A percentile compares a stretch with the other conserved stretches of the same genome.
phyloP scores from a whole-genome alignment of 148 eudicot species.

The Vaccinium corymbosum region DNA sequence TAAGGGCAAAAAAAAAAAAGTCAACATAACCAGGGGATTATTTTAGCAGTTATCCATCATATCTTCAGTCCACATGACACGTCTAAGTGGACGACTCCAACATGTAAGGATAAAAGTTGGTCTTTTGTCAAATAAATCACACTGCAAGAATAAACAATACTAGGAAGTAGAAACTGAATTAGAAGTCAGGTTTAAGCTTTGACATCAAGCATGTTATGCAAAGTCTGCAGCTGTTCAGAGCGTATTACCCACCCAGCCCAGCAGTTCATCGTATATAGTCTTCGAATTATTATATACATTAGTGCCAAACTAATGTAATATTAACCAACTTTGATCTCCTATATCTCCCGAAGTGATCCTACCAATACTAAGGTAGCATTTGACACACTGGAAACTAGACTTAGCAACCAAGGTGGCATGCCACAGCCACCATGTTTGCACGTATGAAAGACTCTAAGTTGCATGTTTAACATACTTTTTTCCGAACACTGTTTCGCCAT shows the following conservation, averaged over 20 bases:
- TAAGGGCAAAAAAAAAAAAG: background rate
- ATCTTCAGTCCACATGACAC: background rate
- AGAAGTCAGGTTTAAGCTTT: constrained; percentile 8
- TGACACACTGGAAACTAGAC: background rate
- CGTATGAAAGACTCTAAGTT: background rate
- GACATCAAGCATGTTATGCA: background rate
- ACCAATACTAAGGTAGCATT: background rate
- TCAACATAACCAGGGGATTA: background rate
- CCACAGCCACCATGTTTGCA: background rate
- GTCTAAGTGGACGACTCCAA: background rate
- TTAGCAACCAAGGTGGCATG: constrained; percentile 3
- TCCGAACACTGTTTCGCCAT: background rate
- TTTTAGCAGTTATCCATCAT: background rate
- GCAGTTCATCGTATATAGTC: background rate
- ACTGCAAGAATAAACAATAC: background rate
- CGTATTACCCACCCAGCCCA: background rate
- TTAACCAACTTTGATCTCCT: background rate
- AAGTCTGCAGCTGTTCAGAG: background rate
- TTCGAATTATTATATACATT: background rate
- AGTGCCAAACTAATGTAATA: background rate
- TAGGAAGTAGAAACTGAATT: background rate
- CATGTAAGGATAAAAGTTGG: background rate
- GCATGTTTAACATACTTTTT: background rate
- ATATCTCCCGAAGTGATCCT: background rate
- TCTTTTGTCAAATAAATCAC: background rate